Conservation (phyloP, 148 eudicot genomes). For the Beta vulgaris region DNA sequence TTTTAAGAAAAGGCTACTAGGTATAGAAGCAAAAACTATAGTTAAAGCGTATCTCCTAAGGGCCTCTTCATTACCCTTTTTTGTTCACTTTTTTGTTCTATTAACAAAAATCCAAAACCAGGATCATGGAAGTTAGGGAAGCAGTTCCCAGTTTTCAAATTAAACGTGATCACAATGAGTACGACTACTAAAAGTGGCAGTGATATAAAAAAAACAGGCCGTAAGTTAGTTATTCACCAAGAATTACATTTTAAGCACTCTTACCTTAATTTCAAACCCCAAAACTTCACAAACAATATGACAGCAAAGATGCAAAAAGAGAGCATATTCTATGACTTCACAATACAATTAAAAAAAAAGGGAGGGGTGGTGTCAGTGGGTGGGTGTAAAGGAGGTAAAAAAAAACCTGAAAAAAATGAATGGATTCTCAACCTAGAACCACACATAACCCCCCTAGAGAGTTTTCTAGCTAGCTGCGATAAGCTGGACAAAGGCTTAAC, state of each 20-base stretch:
- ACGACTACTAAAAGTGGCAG: not conserved
- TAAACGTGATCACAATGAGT: no score
- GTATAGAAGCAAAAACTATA: no score
- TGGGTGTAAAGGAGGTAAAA: not conserved
- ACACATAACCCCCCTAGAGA: not conserved
- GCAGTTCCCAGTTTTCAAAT: no score
- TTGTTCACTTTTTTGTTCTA: no score
- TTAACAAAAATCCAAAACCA: no score
- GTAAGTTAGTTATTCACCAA: slow-evolving; percentile 1
- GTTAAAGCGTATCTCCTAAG: no score
- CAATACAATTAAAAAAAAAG: not conserved
- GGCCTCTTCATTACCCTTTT: no score
- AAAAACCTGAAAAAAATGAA: not conserved
- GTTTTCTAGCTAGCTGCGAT: not conserved
- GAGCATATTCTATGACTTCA: not conserved
- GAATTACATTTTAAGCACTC: not conserved
- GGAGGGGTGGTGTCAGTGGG: no score
- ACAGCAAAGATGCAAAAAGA: not conserved
- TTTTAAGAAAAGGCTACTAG: no score
- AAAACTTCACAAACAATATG: not conserved
- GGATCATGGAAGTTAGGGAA: no score
- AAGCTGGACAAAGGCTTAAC: not conserved
- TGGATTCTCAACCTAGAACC: not conserved
- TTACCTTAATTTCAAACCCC: not conserved
- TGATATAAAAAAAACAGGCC: no score